phyloP scores from a whole-genome alignment of 1,284 basidiomycete genomes.

The Uromyces viciae-fabae region DNA sequence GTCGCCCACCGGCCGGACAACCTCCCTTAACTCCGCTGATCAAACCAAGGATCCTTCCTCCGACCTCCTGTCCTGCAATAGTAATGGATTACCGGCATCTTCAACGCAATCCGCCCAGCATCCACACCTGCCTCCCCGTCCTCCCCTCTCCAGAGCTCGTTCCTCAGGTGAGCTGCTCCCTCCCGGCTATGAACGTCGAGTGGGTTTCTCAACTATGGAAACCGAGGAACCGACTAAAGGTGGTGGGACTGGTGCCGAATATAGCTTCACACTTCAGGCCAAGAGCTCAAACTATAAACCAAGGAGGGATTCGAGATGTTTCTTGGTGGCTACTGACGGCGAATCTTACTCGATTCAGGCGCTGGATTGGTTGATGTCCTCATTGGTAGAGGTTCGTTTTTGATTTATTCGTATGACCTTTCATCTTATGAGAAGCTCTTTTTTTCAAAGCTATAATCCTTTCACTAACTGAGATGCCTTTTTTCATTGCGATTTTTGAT shows the following conservation, averaged over 20 bases:
- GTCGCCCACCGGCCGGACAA: not conserved
- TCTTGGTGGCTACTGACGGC: constrained; percentile 42
- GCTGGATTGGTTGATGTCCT: constrained; percentile 42
- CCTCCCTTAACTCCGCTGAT: not conserved
- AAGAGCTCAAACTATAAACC: constrained; percentile 40
- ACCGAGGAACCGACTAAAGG: constrained; percentile 40
- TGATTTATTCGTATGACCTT: not conserved
- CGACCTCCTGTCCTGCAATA: not conserved
- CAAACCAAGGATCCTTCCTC: not conserved
- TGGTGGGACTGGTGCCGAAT: constrained; percentile 39
- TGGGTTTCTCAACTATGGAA: constrained; percentile 42
- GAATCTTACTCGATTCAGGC: constrained; percentile 44
- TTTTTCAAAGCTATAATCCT: not conserved
- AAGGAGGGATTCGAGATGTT: constrained; percentile 38
- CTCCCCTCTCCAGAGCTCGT: constrained; percentile 22
- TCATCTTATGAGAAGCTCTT: not conserved
- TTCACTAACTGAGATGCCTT: not conserved
- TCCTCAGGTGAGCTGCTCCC: constrained; percentile 31
- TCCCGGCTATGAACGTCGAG: constrained; percentile 42
- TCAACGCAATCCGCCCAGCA: not conserved
- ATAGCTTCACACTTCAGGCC: constrained; percentile 44
- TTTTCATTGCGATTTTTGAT: not conserved
- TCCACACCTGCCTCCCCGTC: not conserved
- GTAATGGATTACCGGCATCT: not conserved
- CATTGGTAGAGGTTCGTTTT: constrained; percentile 37